Evolutionary conservation across 2,329 filamentous ascomycete genomes (phyloP).

Genomic region (Claviceps monticola): DNA sequence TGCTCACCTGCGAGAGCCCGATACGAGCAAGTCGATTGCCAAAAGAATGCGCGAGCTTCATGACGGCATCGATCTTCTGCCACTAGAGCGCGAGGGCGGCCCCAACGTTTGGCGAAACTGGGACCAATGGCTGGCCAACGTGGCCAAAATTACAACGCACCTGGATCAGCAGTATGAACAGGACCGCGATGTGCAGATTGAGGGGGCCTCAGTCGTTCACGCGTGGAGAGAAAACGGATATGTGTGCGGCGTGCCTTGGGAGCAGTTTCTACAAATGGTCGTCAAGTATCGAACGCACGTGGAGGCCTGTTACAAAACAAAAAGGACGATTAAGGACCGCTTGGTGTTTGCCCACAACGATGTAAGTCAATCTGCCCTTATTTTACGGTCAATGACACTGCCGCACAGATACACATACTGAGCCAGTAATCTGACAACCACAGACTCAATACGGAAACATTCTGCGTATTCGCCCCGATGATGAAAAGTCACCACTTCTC

Average conservation of each 20-base stretch:
- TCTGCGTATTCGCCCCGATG: conserved; percentile 53
- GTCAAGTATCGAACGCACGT: conserved; percentile 66
- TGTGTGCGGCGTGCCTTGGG: conserved; percentile 76
- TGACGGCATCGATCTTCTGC: conserved; percentile 76
- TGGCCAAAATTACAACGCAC: conserved; percentile 42
- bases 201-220: conserved; percentile 19
- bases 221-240: conserved; percentile 57
- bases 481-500: conserved; percentile 72
- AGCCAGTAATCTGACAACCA: neutral
- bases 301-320: conserved; percentile 55
- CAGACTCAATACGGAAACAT: conserved; percentile 98
- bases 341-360: conserved; percentile 97
- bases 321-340: conserved; percentile 51
- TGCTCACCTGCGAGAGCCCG: conserved; percentile 61
- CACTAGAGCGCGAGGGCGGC: conserved; percentile 62
- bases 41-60: conserved; percentile 96
- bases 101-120: conserved; percentile 84
- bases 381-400: neutral
- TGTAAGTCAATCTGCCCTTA: conserved; percentile 36
- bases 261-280: conserved; percentile 58
- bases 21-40: conserved; percentile 83
- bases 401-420: neutral
- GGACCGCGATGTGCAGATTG: conserved; percentile 12
- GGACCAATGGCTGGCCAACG: conserved; percentile 75
- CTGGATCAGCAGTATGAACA: conserved; percentile 45